Evolutionary conservation across 139 green algal species (phyloP).

Genomic region (Picochlorum sp.): DNA sequence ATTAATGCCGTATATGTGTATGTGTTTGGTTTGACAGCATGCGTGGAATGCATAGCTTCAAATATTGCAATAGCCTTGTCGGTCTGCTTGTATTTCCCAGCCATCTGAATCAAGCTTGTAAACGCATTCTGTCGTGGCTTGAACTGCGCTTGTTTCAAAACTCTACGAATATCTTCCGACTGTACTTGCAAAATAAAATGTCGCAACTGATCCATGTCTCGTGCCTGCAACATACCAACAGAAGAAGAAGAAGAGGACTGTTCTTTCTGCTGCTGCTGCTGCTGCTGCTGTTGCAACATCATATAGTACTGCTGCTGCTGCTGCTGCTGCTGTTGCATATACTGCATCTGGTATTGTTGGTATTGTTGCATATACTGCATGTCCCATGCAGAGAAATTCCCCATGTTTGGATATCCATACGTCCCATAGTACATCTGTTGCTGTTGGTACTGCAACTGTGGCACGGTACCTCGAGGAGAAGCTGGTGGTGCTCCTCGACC

Average conservation of each 20-base stretch:
- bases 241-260: too few relatives aligned
- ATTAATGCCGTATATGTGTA: conserved; percentile 34
- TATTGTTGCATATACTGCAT: too few relatives aligned
- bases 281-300: too few relatives aligned
- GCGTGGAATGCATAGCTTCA: conserved; percentile 18
- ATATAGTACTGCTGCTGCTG: too few relatives aligned
- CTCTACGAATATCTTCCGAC: background rate
- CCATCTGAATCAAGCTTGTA: conserved; percentile 36
- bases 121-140: conserved; percentile 34
- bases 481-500: background rate
- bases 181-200: background rate
- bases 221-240: background rate
- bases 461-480: background rate
- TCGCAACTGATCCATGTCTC: conserved; percentile 10
- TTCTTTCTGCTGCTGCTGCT: too few relatives aligned
- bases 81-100: conserved; percentile 17
- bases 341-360: too few relatives aligned
- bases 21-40: conserved; percentile 19
- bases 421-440: background rate
- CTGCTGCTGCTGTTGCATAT: too few relatives aligned
- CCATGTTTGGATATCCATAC: background rate
- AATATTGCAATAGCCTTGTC: conserved; percentile 40
- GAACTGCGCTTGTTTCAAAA: conserved; percentile 8
- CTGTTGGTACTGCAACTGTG: background rate
- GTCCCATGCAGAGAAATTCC: background rate